These are phyloP conservation scores for Kwoniella sp. DNA, from an alignment of 768 basidiomycete species.

Conservation along the genomic window DNA sequence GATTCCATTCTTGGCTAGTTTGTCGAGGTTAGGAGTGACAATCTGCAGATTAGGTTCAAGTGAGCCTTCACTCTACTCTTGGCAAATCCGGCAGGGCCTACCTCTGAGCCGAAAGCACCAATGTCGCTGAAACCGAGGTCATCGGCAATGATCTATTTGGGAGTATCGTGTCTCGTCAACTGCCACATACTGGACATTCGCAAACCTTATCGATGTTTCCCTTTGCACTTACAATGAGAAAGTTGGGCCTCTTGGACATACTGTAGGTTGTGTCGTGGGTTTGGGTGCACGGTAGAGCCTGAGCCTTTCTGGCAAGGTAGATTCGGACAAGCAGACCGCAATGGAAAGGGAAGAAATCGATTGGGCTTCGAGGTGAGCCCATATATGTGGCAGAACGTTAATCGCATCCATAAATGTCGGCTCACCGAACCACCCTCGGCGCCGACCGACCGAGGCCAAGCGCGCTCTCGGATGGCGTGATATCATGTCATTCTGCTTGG, in stretches of 20 bases:
- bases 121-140: constrained; percentile 21
- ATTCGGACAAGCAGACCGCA: too few species aligned
- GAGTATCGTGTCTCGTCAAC: not conserved
- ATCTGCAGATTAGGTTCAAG: constrained; percentile 23
- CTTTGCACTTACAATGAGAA: constrained; percentile 30
- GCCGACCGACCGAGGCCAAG: not conserved
- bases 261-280: not conserved
- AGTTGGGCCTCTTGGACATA: constrained; percentile 37
- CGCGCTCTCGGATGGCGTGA: constrained; percentile 7
- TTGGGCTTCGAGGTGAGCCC: not conserved
- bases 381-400: too few species aligned
- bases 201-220: not conserved
- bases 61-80: not conserved
- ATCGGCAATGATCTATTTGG: constrained; percentile 9
- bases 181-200: too few species aligned
- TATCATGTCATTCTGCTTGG: constrained; percentile 1
- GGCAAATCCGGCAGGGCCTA: too few species aligned
- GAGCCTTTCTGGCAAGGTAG: too few species aligned
- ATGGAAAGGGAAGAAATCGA: too few species aligned
- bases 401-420: too few species aligned
- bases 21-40: constrained; percentile 46
- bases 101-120: constrained; percentile 18
- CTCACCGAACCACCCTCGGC: too few species aligned
- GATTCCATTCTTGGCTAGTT: constrained; percentile 35
- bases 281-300: too few species aligned